Conservation (phyloP, 768 basidiomycete genomes). For the Amyloporia xantha region DNA sequence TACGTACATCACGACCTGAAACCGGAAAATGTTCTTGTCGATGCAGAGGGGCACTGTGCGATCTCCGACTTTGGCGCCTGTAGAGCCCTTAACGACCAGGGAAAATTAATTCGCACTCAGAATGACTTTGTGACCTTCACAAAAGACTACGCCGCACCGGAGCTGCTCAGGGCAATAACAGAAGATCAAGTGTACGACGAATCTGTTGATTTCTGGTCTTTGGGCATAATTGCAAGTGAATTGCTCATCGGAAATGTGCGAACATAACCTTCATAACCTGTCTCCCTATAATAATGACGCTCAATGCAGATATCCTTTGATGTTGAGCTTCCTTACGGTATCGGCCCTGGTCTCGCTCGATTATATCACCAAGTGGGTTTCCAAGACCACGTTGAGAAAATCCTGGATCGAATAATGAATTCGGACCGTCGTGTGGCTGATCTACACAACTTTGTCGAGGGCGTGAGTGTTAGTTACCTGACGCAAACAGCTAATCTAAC, state of each 20-base stretch:
- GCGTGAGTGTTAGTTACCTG: too few relatives aligned
- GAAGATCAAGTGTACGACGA: slow-evolving; percentile 29
- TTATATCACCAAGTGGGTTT: background rate
- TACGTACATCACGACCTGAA: slow-evolving; percentile 56
- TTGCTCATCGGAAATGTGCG: slow-evolving; percentile 19
- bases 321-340: too few relatives aligned
- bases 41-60: slow-evolving; percentile 32
- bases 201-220: slow-evolving; percentile 43
- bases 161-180: slow-evolving; percentile 6
- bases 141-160: slow-evolving; percentile 19
- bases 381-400: background rate
- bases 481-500: too few relatives aligned
- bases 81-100: slow-evolving; percentile 39
- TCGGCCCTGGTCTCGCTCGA: background rate
- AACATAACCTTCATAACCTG: background rate
- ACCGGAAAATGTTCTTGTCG: slow-evolving; percentile 43
- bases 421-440: background rate
- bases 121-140: slow-evolving; percentile 11
- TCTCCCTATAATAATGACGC: background rate
- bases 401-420: background rate
- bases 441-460: too few relatives aligned
- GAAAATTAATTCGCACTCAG: slow-evolving; percentile 2
- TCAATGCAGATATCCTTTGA: background rate
- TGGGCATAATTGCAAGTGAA: slow-evolving; percentile 40
- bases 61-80: slow-evolving; percentile 50